A percentile compares a stretch with the other conserved stretches of the same genome.
These are phyloP conservation scores for Exserohilum turcica DNA, from an alignment of 2,329 filamentous ascomycete genomes.

Conservation along the genomic window DNA sequence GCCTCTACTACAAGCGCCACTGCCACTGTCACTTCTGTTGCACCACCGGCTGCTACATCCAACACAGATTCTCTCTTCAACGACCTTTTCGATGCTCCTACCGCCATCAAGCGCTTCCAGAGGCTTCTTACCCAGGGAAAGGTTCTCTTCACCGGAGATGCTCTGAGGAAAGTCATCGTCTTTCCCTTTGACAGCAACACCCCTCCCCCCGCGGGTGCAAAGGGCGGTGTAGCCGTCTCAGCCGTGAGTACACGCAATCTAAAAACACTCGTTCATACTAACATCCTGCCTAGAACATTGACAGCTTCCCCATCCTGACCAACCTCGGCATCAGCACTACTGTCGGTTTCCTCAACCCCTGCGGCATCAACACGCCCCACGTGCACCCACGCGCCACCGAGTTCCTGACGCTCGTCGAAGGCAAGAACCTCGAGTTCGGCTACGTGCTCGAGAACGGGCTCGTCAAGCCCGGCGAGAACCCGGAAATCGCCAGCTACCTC, in stretches of 20 bases:
- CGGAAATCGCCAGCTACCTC: constrained; percentile 50
- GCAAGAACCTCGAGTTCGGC: constrained; percentile 49
- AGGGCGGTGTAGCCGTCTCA: constrained; percentile 51
- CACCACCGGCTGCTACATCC: constrained; percentile 14
- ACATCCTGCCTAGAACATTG: constrained; percentile 38
- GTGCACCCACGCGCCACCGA: constrained; percentile 57
- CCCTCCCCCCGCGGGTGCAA: constrained; percentile 55
- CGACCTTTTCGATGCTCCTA: constrained; percentile 40
- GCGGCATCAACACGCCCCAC: constrained; percentile 57
- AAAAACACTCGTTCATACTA: neutral
- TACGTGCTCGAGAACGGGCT: constrained; percentile 56
- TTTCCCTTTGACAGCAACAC: constrained; percentile 63
- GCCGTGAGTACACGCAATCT: constrained; percentile 22
- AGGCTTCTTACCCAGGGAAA: constrained; percentile 39
- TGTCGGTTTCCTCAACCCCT: constrained; percentile 49
- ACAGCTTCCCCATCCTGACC: constrained; percentile 49
- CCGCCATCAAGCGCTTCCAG: constrained; percentile 49
- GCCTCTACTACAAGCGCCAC: neutral
- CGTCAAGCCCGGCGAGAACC: constrained; percentile 36
- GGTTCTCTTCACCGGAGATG: constrained; percentile 39
- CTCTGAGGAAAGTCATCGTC: constrained; percentile 57
- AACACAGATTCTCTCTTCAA: constrained; percentile 34
- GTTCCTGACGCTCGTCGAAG: constrained; percentile 53
- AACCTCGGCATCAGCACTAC: constrained; percentile 48
- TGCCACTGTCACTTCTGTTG: constrained; percentile 6